phyloP scores from a whole-genome alignment of 2,329 filamentous ascomycete species.

The Phoma sp. region DNA sequence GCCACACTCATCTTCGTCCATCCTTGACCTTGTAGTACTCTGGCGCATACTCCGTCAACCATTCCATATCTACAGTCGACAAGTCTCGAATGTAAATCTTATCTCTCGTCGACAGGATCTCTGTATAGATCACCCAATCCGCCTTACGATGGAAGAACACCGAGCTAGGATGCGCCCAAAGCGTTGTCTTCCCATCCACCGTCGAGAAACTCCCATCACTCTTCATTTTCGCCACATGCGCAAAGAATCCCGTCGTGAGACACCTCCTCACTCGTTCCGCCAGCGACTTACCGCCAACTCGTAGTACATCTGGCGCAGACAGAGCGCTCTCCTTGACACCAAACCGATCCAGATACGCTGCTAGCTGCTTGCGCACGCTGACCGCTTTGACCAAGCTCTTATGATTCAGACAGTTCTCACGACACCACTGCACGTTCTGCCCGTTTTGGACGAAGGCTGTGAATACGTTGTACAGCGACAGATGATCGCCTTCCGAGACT shows the following conservation, averaged over 20 bases:
- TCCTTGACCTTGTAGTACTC: constrained; percentile 60
- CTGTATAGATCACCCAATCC: constrained; percentile 95
- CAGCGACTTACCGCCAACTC: constrained; percentile 56
- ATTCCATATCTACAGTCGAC: constrained; percentile 91
- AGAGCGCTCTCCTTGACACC: constrained; percentile 65
- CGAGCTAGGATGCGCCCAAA: constrained; percentile 90
- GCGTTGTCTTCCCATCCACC: constrained; percentile 76
- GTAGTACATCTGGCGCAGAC: constrained; percentile 48
- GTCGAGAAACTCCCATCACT: constrained; percentile 88
- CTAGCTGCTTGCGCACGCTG: constrained; percentile 84
- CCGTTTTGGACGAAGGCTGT: constrained; percentile 84
- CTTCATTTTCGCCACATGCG: constrained; percentile 92
- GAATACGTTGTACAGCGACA: constrained; percentile 93
- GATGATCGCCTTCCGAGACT: constrained; percentile 89
- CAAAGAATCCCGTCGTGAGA: constrained; percentile 88
- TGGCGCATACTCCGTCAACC: constrained; percentile 87
- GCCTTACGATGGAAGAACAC: constrained; percentile 96
- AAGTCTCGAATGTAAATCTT: constrained; percentile 93
- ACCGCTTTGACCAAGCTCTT: constrained; percentile 82
- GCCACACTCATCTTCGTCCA: constrained; percentile 14
- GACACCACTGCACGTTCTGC: constrained; percentile 82
- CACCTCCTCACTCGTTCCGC: constrained; percentile 82
- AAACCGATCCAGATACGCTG: constrained; percentile 85
- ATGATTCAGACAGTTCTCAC: constrained; percentile 85
- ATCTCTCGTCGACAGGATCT: constrained; percentile 84